These are phyloP conservation scores for Neocucurbitaria cava DNA, from an alignment of 2,329 filamentous ascomycete species.

Conservation along the genomic window DNA sequence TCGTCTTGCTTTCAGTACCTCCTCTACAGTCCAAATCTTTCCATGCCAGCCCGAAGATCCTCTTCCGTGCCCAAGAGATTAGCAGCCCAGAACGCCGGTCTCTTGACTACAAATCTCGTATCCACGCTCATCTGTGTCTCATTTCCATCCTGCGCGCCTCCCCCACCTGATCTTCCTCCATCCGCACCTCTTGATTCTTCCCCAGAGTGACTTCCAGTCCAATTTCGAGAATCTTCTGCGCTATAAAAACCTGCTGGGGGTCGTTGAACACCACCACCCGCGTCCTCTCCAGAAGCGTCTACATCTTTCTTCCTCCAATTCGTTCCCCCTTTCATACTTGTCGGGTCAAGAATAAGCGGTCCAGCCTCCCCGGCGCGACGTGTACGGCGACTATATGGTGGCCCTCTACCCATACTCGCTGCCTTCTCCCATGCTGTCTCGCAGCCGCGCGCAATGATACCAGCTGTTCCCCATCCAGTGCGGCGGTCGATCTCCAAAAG, in stretches of 20 bases:
- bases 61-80: constrained; percentile 80
- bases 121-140: constrained; percentile 22
- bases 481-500: constrained; percentile 77
- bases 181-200: not conserved
- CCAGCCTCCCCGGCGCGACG: constrained; percentile 27
- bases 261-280: not conserved
- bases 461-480: constrained; percentile 86
- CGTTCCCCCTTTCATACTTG: not conserved
- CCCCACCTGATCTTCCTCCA: not conserved
- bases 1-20: not conserved
- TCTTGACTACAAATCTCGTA: constrained; percentile 62
- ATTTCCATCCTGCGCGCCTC: not conserved
- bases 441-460: constrained; percentile 81
- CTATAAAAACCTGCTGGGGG: not conserved
- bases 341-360: constrained; percentile 28
- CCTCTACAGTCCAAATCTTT: constrained; percentile 24
- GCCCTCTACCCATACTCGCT: constrained; percentile 74
- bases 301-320: constrained; percentile 18
- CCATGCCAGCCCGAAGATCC: constrained; percentile 61
- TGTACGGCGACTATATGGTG: constrained; percentile 64
- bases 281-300: constrained; percentile 13
- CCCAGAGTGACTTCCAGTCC: not conserved
- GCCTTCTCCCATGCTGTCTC: constrained; percentile 84
- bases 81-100: constrained; percentile 76
- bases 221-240: not conserved